phyloP scores from a whole-genome alignment of 2,329 filamentous ascomycete genomes.

The Teratosphaeriaceae sp. region DNA sequence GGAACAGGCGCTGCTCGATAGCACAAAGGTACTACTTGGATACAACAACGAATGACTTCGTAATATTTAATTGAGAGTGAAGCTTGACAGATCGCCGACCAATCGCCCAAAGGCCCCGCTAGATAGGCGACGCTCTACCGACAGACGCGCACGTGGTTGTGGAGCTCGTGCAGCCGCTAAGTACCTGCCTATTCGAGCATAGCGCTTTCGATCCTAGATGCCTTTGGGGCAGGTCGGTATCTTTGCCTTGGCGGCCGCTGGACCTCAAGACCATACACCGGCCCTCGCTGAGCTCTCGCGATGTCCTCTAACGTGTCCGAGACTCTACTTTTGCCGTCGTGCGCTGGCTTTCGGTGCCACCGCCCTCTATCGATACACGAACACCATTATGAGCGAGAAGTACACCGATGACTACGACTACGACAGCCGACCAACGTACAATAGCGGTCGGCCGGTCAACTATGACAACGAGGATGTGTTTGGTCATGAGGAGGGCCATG shows the following conservation, averaged over 20 bases:
- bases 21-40: too few species aligned
- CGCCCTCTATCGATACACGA: not conserved
- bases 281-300: not conserved
- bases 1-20: too few species aligned
- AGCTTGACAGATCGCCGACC: too few species aligned
- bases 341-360: not conserved
- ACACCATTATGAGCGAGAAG: conserved; percentile 6
- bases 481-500: conserved; percentile 31
- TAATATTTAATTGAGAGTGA: too few species aligned
- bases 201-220: not conserved
- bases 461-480: conserved; percentile 35
- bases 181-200: not conserved
- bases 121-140: too few species aligned
- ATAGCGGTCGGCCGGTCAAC: conserved; percentile 4
- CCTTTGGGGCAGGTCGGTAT: not conserved
- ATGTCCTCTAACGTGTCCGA: too few species aligned
- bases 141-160: not conserved
- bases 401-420: conserved; percentile 5
- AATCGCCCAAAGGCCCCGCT: too few species aligned
- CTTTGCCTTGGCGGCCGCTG: not conserved
- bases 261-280: too few species aligned
- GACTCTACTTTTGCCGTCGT: not conserved
- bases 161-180: not conserved
- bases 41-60: too few species aligned
- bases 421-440: conserved; percentile 3